These are phyloP conservation scores for Willaertia magna DNA, from an alignment of 208 protist genomes.

Conservation along the genomic window DNA sequence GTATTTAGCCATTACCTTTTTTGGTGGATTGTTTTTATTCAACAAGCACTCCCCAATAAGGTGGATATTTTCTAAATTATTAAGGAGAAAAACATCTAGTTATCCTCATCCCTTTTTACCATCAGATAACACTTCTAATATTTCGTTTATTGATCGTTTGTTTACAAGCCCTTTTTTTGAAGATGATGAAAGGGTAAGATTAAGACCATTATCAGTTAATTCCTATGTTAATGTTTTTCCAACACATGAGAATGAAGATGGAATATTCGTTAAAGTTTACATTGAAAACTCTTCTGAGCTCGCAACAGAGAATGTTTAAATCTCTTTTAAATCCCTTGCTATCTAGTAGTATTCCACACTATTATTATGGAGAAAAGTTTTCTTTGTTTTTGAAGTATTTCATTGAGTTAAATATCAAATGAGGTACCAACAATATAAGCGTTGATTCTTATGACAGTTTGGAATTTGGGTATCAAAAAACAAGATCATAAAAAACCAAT, in stretches of 20 bases:
- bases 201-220: neutral
- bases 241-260: slow-evolving; percentile 6
- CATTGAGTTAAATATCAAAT: too few species aligned
- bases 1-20: neutral
- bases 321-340: too few species aligned
- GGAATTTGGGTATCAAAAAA: too few species aligned
- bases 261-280: neutral
- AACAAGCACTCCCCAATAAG: neutral
- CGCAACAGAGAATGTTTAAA: neutral
- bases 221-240: slow-evolving; percentile 2
- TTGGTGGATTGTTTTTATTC: neutral
- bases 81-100: neutral
- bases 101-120: neutral
- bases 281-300: slow-evolving; percentile 12
- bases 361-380: too few species aligned
- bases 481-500: too few species aligned
- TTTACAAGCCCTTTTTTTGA: neutral
- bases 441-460: too few species aligned
- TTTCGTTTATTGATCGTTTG: neutral
- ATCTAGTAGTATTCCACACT: too few species aligned
- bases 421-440: too few species aligned
- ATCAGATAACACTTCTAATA: neutral
- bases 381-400: too few species aligned
- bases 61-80: neutral
- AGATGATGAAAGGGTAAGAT: neutral